phyloP scores from a whole-genome alignment of 1,139 yeast genomes.

The Debaryomycetaceae sp. region DNA sequence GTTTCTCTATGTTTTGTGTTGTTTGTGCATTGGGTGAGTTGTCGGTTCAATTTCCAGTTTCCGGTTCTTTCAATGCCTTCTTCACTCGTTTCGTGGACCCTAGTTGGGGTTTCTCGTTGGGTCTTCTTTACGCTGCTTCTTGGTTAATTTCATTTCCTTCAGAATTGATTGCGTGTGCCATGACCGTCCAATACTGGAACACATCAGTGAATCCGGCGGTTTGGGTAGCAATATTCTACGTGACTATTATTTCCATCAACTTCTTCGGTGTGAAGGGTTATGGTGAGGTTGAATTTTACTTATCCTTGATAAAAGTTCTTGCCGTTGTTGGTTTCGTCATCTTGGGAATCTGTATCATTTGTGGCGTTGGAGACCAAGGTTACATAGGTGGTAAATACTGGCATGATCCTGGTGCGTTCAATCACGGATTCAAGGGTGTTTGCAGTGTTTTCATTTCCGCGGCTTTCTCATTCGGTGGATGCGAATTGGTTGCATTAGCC shows the following conservation, averaged over 20 bases:
- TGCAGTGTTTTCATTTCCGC: conserved; percentile 81
- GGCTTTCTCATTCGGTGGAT: conserved; percentile 84
- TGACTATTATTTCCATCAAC: conserved; percentile 35
- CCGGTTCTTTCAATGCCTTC: conserved; percentile 57
- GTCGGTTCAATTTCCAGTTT: conserved; percentile 58
- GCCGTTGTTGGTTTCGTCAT: conserved; percentile 44
- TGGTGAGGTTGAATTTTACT: conserved; percentile 43
- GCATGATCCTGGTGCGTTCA: conserved; percentile 46
- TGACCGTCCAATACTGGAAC: conserved; percentile 44
- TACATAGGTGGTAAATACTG: conserved; percentile 41
- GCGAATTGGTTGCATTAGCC: conserved; percentile 75
- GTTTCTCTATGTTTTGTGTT: conserved; percentile 46
- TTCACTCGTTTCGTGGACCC: conserved; percentile 61
- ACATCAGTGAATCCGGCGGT: conserved; percentile 34
- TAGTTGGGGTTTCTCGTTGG: conserved; percentile 54
- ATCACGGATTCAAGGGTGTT: conserved; percentile 70
- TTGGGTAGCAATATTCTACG: conserved; percentile 42
- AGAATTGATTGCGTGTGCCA: conserved; percentile 42
- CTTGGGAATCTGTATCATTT: conserved; percentile 34
- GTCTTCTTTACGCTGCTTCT: conserved; percentile 37
- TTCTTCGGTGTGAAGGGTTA: conserved; percentile 45
- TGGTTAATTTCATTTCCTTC: conserved; percentile 45
- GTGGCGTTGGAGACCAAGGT: conserved; percentile 42
- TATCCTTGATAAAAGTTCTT: conserved; percentile 39
- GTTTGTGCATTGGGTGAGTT: conserved; percentile 61